Percentiles rank a stretch among this genome's conserved stretches.
These are phyloP conservation scores for Calonectria pseudoturangicola DNA, from an alignment of 2,329 filamentous ascomycete genomes.

Conservation along the genomic window DNA sequence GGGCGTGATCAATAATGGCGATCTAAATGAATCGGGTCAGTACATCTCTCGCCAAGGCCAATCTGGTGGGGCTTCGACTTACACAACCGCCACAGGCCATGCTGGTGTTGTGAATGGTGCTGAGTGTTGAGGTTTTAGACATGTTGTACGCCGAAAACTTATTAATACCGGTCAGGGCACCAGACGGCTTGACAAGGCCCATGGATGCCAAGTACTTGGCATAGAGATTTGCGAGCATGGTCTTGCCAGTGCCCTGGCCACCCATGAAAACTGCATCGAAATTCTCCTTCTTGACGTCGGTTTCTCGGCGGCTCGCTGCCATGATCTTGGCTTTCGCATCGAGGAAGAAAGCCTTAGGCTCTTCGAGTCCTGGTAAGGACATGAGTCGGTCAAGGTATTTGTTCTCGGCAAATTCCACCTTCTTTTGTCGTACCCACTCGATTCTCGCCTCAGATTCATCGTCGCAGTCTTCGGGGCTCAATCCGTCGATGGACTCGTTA, in stretches of 20 bases:
- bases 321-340: conserved; percentile 67
- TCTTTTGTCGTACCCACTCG: conserved; percentile 63
- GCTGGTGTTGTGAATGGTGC: conserved; percentile 64
- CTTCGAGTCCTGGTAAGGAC: conserved; percentile 77
- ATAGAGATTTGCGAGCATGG: conserved; percentile 55
- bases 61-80: conserved; percentile 42
- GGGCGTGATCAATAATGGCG: conserved; percentile 56
- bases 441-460: conserved; percentile 64
- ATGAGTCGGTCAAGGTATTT: conserved; percentile 76
- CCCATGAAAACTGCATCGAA: conserved; percentile 57
- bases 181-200: conserved; percentile 58
- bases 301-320: conserved; percentile 69
- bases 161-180: conserved; percentile 64
- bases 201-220: conserved; percentile 55
- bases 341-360: conserved; percentile 76
- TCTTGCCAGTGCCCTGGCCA: conserved; percentile 57
- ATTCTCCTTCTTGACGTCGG: conserved; percentile 64
- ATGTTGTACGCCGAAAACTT: conserved; percentile 55
- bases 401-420: conserved; percentile 69
- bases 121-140: conserved; percentile 59
- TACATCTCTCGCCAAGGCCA: not conserved
- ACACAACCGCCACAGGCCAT: conserved; percentile 74
- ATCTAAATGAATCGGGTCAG: conserved; percentile 48
- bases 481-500: conserved; percentile 55
- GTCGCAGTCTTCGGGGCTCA: conserved; percentile 55